Evolutionary conservation across 2,329 filamentous ascomycete genomes (phyloP), one percentile per base, ranked within the genome.

Genomic region (Canariomyces notabilis): DNA sequence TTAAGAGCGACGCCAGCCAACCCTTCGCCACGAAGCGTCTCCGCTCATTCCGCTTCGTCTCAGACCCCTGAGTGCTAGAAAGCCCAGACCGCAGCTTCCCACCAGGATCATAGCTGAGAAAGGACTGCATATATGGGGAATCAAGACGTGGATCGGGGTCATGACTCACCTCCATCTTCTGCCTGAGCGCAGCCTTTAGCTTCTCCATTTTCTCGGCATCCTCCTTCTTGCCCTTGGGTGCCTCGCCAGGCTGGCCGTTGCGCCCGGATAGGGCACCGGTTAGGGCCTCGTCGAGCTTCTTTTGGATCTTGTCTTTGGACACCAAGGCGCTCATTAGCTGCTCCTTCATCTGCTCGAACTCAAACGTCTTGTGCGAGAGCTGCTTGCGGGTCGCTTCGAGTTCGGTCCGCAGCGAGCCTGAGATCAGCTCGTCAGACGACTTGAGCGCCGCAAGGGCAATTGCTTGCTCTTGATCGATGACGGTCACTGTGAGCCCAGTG

Each of bases 301-400:
- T 76, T 44, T 75, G 72, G 44, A 81, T 67, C 61, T 75, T 75
- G 50, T 83, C 79, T 60, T 82, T 82, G 52, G 75, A 72, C 37
- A 83, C 68, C 15, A 83, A 68, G 36, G 77, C 74, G 33, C 79
- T 72, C 54, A 83, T 71, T 19, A 83, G 71, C 58, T 83, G 79
- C 37, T 72, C 71, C 63, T 80, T 77, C 57, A 79, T 73, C 50
- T 74, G 69, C 43, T 82, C 77, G 40, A 71, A 68, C 59, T 82
- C 77, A 44, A 71, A 66, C 49, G 66, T 68, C 40, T 75, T 63
- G 44, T 68, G 63, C 46, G 70, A 71, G 52, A 74, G 67, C 55
- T 78, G 74, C 49, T 67, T 70, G 52, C 79, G 73, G 52, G 78
- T 67, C 21, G 70, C 67, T 42, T 79, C 72, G 29, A 83, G 71